These are phyloP conservation scores for Pseudozyma pruni DNA, from an alignment of 1,284 basidiomycete species.

Conservation along the genomic window DNA sequence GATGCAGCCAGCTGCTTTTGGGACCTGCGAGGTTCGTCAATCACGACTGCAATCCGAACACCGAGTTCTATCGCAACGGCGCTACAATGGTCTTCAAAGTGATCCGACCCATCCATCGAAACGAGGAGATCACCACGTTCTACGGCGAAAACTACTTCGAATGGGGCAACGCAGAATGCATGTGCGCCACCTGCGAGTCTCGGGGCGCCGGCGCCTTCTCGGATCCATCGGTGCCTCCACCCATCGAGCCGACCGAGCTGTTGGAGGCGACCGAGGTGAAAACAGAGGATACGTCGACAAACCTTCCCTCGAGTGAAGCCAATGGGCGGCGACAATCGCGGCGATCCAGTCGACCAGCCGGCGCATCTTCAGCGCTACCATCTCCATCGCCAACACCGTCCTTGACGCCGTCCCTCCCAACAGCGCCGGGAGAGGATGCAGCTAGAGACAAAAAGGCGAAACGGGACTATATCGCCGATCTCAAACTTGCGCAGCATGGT, in stretches of 20 bases:
- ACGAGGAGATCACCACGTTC: slow-evolving; percentile 81
- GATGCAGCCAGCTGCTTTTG: slow-evolving; percentile 89
- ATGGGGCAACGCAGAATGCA: slow-evolving; percentile 82
- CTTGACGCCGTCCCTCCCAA: slow-evolving; percentile 27
- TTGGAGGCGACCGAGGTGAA: slow-evolving; percentile 27
- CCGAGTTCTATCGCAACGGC: slow-evolving; percentile 85
- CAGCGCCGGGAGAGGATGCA: slow-evolving; percentile 16
- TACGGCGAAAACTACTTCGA: slow-evolving; percentile 76
- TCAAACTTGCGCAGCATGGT: slow-evolving; percentile 49
- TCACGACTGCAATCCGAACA: slow-evolving; percentile 92
- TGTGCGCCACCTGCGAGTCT: slow-evolving; percentile 88
- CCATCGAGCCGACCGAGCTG: slow-evolving; percentile 1
- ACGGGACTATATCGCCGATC: slow-evolving; percentile 38
- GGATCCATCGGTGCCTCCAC: slow-evolving; percentile 13
- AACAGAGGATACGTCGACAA: slow-evolving; percentile 15
- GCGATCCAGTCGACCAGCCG: slow-evolving; percentile 26
- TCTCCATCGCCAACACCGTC: slow-evolving; percentile 47
- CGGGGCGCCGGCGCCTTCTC: slow-evolving; percentile 74
- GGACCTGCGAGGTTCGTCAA: slow-evolving; percentile 94
- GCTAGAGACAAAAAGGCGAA: slow-evolving; percentile 39
- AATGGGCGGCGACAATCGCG: slow-evolving; percentile 42
- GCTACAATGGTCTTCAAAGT: slow-evolving; percentile 88
- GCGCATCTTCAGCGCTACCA: slow-evolving; percentile 26
- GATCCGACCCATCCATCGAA: slow-evolving; percentile 79
- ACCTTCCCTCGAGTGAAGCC: slow-evolving; percentile 16